Evolutionary conservation across 352 stramenopile genomes (phyloP).

Genomic region (Thalassiosira hispida): DNA sequence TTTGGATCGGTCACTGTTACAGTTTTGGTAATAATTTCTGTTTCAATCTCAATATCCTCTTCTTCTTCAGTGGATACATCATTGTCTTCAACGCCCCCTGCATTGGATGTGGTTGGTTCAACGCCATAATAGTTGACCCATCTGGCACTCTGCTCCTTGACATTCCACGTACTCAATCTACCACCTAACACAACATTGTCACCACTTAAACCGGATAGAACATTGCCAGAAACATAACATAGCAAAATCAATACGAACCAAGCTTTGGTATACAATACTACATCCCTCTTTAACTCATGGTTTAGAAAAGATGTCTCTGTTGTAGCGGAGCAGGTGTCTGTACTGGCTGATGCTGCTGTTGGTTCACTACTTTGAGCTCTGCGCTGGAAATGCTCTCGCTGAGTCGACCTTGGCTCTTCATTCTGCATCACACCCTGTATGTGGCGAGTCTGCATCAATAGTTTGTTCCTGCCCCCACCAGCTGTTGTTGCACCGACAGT

Average conservation of each 20-base stretch:
- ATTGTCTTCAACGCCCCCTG: not conserved
- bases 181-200: not conserved
- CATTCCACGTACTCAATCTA: conserved; percentile 2
- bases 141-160: not conserved
- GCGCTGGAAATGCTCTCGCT: not conserved
- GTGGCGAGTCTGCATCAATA: conserved; percentile 23
- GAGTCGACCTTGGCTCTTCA: not conserved
- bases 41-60: not conserved
- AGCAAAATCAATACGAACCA: conserved; percentile 21
- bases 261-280: conserved; percentile 20
- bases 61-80: not conserved
- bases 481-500: not conserved
- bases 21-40: not conserved
- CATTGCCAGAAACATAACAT: conserved; percentile 13
- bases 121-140: not conserved
- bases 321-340: not conserved
- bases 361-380: no score
- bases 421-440: not conserved
- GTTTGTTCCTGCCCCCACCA: conserved; percentile 3
- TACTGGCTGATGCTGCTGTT: no score
- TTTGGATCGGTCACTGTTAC: conserved; percentile 10
- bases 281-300: not conserved
- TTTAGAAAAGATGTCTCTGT: not conserved
- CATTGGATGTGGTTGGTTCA: not conserved
- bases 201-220: not conserved